phyloP scores from a whole-genome alignment of 2,329 filamentous ascomycete species.

The Penicillium brevicompactum region DNA sequence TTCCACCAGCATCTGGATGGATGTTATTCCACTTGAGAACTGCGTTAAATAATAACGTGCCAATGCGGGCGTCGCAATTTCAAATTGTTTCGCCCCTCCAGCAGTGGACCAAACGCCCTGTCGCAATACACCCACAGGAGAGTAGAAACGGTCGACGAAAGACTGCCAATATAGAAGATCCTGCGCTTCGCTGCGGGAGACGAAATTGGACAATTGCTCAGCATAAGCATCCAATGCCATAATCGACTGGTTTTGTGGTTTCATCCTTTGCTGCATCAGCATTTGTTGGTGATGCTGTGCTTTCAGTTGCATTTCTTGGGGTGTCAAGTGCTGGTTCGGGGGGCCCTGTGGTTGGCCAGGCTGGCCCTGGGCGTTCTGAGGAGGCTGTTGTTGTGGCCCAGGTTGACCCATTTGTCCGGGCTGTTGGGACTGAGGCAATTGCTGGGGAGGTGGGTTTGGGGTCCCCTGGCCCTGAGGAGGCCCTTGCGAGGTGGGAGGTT shows the following conservation, averaged over 20 bases:
- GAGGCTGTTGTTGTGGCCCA: constrained; percentile 37
- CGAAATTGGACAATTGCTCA: constrained; percentile 59
- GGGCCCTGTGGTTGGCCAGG: constrained; percentile 40
- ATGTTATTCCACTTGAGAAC: constrained; percentile 82
- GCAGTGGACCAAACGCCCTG: constrained; percentile 63
- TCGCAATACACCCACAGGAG: constrained; percentile 73
- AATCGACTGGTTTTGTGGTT: constrained; percentile 49
- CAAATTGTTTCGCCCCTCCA: constrained; percentile 75
- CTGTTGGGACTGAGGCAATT: constrained; percentile 41
- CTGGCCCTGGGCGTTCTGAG: constrained; percentile 30
- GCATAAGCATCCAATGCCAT: constrained; percentile 59
- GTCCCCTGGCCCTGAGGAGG: constrained; percentile 39
- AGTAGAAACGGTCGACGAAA: constrained; percentile 83
- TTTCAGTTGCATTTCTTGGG: constrained; percentile 44
- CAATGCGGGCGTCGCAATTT: constrained; percentile 79
- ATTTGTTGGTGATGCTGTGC: constrained; percentile 45
- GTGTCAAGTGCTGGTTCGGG: constrained; percentile 42
- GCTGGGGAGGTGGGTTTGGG: constrained; percentile 39
- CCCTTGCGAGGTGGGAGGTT: constrained; percentile 39
- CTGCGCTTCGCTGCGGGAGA: constrained; percentile 61
- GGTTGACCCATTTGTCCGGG: constrained; percentile 31
- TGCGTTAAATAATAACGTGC: constrained; percentile 88
- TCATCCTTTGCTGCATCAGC: constrained; percentile 42
- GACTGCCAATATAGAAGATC: constrained; percentile 76
- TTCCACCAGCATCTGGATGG: constrained; percentile 83